Conservation (phyloP, 306 rosid genomes). For the Cucurbita pepo region DNA sequence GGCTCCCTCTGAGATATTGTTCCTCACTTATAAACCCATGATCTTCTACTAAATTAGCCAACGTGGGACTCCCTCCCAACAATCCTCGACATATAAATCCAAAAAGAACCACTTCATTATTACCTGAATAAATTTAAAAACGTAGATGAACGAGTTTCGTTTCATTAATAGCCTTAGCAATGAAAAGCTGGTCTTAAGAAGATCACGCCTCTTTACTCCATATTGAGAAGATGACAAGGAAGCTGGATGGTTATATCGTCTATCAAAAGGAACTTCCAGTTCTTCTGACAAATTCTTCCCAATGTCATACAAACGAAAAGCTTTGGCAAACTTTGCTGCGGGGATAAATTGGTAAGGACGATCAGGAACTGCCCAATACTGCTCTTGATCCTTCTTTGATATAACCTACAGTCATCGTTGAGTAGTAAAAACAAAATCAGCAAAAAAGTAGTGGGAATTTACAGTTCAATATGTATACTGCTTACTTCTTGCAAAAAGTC, state of each 20-base stretch:
- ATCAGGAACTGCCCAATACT: conserved; percentile 69
- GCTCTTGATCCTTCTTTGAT: conserved; percentile 96
- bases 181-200: conserved; percentile 61
- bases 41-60: too few species aligned
- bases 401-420: conserved; percentile 47
- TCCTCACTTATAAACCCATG: too few species aligned
- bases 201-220: conserved; percentile 50
- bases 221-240: conserved; percentile 67
- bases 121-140: conserved; percentile 96
- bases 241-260: conserved; percentile 80
- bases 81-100: too few species aligned
- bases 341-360: conserved; percentile 72
- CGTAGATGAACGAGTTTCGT: conserved; percentile 82
- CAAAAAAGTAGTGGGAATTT: conserved; percentile 10
- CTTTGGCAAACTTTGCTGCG: conserved; percentile 64
- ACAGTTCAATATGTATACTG: conserved; percentile 7
- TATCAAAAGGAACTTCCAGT: conserved; percentile 58
- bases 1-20: too few species aligned
- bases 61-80: too few species aligned
- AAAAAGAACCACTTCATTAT: not conserved
- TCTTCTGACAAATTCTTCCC: conserved; percentile 64
- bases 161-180: conserved; percentile 87
- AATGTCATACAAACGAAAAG: conserved; percentile 45
- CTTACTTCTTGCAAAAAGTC: conserved; percentile 97
- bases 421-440: not conserved